These are phyloP conservation scores for Lodderomyces jiufengensis DNA, from an alignment of 1,139 yeast species.

Conservation along the genomic window DNA sequence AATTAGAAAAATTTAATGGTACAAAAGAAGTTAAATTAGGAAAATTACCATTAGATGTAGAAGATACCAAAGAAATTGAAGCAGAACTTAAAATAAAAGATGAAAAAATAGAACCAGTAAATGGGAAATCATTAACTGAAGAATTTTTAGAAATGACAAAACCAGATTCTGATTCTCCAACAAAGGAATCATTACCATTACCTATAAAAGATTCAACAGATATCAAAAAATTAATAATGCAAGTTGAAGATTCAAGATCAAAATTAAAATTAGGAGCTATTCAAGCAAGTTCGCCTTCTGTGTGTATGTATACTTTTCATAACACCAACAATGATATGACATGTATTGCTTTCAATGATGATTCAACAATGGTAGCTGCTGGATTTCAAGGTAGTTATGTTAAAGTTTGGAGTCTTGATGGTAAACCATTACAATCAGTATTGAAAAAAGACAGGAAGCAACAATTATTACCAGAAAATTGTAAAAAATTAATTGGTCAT, in stretches of 20 bases:
- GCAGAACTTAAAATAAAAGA: conserved; percentile 79
- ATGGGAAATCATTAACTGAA: conserved; percentile 42
- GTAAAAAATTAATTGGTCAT: conserved; percentile 81
- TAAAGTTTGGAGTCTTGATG: conserved; percentile 90
- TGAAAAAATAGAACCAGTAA: conserved; percentile 41
- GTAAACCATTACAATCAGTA: conserved; percentile 70
- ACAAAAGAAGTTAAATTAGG: conserved; percentile 78
- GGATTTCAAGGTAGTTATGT: conserved; percentile 92
- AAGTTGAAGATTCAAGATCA: conserved; percentile 78
- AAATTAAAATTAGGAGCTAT: conserved; percentile 57
- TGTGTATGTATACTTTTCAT: conserved; percentile 97
- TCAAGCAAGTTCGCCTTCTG: conserved; percentile 87
- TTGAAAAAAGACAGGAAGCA: conserved; percentile 58
- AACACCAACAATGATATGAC: conserved; percentile 88
- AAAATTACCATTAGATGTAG: conserved; percentile 79
- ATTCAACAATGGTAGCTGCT: conserved; percentile 83
- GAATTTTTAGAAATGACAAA: conserved; percentile 50
- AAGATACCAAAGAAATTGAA: conserved; percentile 78
- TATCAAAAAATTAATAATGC: conserved; percentile 69
- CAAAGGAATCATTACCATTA: conserved; percentile 71
- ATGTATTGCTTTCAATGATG: conserved; percentile 80
- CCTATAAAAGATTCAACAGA: conserved; percentile 82
- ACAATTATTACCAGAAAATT: conserved; percentile 23
- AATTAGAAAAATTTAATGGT: conserved; percentile 61
- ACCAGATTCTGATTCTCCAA: conserved; percentile 64